Percentiles rank a stretch among this genome's conserved stretches.
phyloP scores from a whole-genome alignment of 2,329 filamentous ascomycete genomes.

The Talaromyces sp. region DNA sequence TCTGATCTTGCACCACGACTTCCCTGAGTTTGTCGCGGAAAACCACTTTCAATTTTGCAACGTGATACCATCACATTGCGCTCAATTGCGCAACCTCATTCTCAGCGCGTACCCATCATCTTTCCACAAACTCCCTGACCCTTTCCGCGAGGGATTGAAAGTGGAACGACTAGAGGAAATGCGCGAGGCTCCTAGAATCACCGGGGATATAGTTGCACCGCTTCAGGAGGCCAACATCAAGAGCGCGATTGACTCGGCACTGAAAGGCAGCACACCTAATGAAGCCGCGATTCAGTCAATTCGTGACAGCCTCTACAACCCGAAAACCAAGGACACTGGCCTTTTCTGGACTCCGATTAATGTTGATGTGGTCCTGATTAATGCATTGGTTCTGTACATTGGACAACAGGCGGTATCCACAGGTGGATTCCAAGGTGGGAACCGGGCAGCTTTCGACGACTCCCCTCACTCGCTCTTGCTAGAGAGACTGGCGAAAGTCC shows the following conservation, averaged over 20 bases:
- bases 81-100: constrained; percentile 83
- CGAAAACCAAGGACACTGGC: constrained; percentile 54
- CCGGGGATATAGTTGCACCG: constrained; percentile 55
- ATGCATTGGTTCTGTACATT: constrained; percentile 78
- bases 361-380: constrained; percentile 67
- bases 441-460: constrained; percentile 56
- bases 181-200: constrained; percentile 60
- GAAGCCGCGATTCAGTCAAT: constrained; percentile 69
- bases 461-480: constrained; percentile 67
- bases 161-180: constrained; percentile 72
- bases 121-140: constrained; percentile 67
- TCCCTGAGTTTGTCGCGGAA: constrained; percentile 84
- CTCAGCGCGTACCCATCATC: constrained; percentile 71
- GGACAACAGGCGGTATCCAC: constrained; percentile 65
- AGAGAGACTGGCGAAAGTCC: constrained; percentile 68
- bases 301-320: constrained; percentile 63
- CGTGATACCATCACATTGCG: constrained; percentile 74
- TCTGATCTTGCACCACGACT: constrained; percentile 85
- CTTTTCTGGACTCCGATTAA: constrained; percentile 63
- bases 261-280: constrained; percentile 57
- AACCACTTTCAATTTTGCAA: constrained; percentile 79
- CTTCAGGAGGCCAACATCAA: constrained; percentile 49
- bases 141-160: constrained; percentile 67
- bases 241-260: constrained; percentile 46
- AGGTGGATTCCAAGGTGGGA: constrained; percentile 53